These are phyloP conservation scores for Pseudocohnilembus persalinus DNA, from an alignment of 169 alveolate genomes.

Conservation along the genomic window DNA sequence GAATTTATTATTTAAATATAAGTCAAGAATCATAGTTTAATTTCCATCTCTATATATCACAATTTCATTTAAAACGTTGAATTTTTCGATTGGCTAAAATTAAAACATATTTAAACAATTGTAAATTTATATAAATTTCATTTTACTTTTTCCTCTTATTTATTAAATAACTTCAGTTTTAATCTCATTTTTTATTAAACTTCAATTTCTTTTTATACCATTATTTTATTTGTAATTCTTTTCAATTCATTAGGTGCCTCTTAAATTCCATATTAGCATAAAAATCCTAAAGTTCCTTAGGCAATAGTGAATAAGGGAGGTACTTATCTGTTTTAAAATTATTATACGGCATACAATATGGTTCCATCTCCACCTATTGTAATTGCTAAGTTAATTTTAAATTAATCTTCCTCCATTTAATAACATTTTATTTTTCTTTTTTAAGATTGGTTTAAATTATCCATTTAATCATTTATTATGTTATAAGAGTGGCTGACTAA, in stretches of 20 bases:
- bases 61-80: conserved; percentile 50
- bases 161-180: background rate
- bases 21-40: conserved; percentile 38
- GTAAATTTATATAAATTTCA: background rate
- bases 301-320: conserved; percentile 72
- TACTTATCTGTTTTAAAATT: conserved; percentile 61
- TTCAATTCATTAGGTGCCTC: background rate
- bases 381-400: conserved; percentile 74
- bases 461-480: background rate
- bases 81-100: conserved; percentile 3
- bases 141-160: background rate
- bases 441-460: too few relatives aligned
- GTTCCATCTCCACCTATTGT: conserved; percentile 97
- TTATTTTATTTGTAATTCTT: background rate
- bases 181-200: conserved; percentile 28
- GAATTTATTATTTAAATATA: conserved; percentile 48
- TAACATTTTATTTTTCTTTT: background rate
- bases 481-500: background rate
- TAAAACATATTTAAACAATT: conserved; percentile 1
- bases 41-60: conserved; percentile 54
- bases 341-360: conserved; percentile 85
- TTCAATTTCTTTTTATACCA: background rate
- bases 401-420: background rate
- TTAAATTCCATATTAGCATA: conserved; percentile 1
- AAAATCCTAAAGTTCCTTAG: background rate